These are phyloP conservation scores for Pholiota molesta DNA, from an alignment of 768 basidiomycete species.

Conservation along the genomic window DNA sequence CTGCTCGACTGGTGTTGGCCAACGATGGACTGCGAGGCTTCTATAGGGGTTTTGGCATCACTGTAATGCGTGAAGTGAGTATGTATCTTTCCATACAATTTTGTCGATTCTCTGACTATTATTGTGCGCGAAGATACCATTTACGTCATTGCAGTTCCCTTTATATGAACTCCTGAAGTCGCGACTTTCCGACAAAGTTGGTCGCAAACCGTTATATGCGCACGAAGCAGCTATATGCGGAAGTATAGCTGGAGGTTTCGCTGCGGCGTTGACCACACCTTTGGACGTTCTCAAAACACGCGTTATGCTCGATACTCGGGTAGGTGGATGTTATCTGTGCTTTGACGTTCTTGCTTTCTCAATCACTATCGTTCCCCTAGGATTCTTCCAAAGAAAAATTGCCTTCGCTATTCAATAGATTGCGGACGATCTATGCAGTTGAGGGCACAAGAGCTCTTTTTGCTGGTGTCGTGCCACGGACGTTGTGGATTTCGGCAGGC, in stretches of 20 bases:
- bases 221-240: slow-evolving; percentile 89
- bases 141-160: slow-evolving; percentile 95
- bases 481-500: slow-evolving; percentile 94
- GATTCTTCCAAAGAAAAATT: slow-evolving; percentile 48
- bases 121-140: slow-evolving; percentile 81
- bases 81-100: slow-evolving; percentile 32
- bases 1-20: slow-evolving; percentile 56
- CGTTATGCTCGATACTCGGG: slow-evolving; percentile 91
- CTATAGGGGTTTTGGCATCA: slow-evolving; percentile 84
- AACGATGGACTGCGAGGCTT: slow-evolving; percentile 77
- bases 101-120: slow-evolving; percentile 23
- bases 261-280: slow-evolving; percentile 90
- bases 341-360: neutral
- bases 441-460: slow-evolving; percentile 84
- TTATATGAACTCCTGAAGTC: slow-evolving; percentile 88
- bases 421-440: slow-evolving; percentile 63
- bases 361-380: slow-evolving; percentile 32
- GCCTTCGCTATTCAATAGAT: slow-evolving; percentile 59
- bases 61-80: slow-evolving; percentile 56
- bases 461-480: slow-evolving; percentile 86
- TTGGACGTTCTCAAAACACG: slow-evolving; percentile 96
- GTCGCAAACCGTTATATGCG: slow-evolving; percentile 60
- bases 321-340: slow-evolving; percentile 34
- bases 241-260: slow-evolving; percentile 86
- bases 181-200: slow-evolving; percentile 55